These are phyloP conservation scores for Cutaneotrichosporon dermatis DNA, from an alignment of 1,284 basidiomycete genomes.

Conservation along the genomic window DNA sequence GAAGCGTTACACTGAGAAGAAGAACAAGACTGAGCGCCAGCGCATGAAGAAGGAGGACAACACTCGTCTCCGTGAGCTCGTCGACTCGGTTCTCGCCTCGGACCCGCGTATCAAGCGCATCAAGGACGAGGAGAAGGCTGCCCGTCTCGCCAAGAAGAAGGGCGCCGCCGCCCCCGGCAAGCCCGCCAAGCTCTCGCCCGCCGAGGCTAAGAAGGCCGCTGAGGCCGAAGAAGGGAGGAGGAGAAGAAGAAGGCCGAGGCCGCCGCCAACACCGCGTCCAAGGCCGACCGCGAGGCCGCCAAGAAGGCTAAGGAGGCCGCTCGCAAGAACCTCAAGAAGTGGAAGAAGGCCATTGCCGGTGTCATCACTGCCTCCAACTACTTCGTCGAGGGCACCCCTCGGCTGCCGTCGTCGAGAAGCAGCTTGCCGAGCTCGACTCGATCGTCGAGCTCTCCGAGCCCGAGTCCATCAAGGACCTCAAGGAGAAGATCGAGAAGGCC, in stretches of 20 bases:
- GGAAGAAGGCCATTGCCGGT: constrained; percentile 53
- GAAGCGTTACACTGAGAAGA: constrained; percentile 98
- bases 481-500: constrained; percentile 53
- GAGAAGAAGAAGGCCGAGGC: constrained; percentile 75
- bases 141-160: constrained; percentile 86
- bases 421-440: constrained; percentile 55
- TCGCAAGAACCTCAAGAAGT: constrained; percentile 55
- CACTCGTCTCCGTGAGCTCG: constrained; percentile 77
- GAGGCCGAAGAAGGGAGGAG: constrained; percentile 70
- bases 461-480: constrained; percentile 53
- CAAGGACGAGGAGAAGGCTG: constrained; percentile 94
- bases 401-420: constrained; percentile 52
- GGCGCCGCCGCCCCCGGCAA: constrained; percentile 45
- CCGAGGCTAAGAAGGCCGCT: constrained; percentile 67
- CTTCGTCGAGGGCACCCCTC: constrained; percentile 53
- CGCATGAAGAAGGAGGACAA: constrained; percentile 98
- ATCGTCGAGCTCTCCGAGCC: constrained; percentile 54
- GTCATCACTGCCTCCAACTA: constrained; percentile 57
- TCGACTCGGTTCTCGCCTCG: constrained; percentile 76
- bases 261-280: constrained; percentile 42
- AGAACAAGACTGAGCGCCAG: constrained; percentile 96
- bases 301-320: constrained; percentile 85
- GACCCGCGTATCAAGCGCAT: constrained; percentile 98
- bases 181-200: constrained; percentile 57
- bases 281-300: constrained; percentile 70